Base-by-base conservation (phyloP, 2,329 filamentous ascomycete genomes). In the Zasmidium angulare region DNA sequence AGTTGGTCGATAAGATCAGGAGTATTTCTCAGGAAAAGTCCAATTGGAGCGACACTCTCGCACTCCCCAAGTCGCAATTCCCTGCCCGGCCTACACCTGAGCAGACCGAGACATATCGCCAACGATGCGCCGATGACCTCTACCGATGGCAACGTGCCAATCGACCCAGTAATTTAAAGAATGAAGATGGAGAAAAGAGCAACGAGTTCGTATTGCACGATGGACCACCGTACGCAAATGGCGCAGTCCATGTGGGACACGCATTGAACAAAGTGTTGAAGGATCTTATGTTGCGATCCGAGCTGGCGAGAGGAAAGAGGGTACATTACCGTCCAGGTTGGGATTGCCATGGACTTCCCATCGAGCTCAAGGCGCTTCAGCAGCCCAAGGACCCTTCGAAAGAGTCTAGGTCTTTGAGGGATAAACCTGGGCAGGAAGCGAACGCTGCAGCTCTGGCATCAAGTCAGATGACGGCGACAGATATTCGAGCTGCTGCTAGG, bases 331-430 rank as follows among this genome's bases (percentile, higher is more conserved):
- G 92, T 17, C 95, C 95, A 1, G 93, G 95, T 49, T 99, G 95
- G 95, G 96, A 99, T 74, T 99, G 95, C 66, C 95, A 99, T 79
- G 95, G 95, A 0, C 82, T 99, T 51, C 95, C 95, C 0, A 99
- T 99, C 71, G 95, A 99, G 81, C 83, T 98, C 68, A 99, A 98
- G 77, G 95, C 93, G 22, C 82, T 99, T 17, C 89, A 89, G 68
- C 66, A 68, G 76, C 78, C 65, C 71, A 75, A 66, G 74, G 74
- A 63, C 62, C 61, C 49, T 19, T 48, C n/a, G 50, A 68, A 57
- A 22, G 53, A 50, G 61, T 71, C 76, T n/a, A 70, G 76, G 21
- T 65, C 67, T 23, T 70, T 80, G 72, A 72, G 78, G 69, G 66
- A 67, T 21, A 29, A 53, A 17, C 68, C 67, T 53, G 56, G 59